A percentile compares a stretch with the other conserved stretches of the same genome.
phyloP scores from a whole-genome alignment of 129 eudicot genomes.

The Logfia minima region DNA sequence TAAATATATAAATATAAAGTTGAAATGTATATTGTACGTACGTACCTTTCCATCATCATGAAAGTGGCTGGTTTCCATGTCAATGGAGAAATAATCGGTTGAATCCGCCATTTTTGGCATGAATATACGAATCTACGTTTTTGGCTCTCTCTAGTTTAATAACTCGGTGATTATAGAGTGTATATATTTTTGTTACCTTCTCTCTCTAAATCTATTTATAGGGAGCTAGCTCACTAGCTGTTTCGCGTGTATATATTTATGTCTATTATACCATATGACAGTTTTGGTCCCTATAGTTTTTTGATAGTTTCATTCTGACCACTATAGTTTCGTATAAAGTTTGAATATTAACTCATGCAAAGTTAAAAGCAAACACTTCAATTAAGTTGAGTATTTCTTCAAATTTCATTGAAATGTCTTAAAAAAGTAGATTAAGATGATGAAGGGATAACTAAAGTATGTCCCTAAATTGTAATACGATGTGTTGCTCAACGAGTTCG shows the following conservation, averaged over 20 bases:
- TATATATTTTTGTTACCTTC: constrained; percentile 1
- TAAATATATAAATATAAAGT: neutral
- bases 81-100: constrained; percentile 76
- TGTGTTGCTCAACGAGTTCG: no score
- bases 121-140: constrained; percentile 46
- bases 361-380: neutral
- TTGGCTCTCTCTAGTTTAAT: constrained; percentile 30
- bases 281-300: constrained; percentile 19
- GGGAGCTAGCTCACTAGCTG: constrained; percentile 20
- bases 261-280: constrained; percentile 10
- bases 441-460: no score
- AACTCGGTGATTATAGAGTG: constrained; percentile 20
- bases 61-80: constrained; percentile 58
- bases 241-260: neutral
- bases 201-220: constrained; percentile 32
- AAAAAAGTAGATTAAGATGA: no score
- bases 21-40: constrained; percentile 2
- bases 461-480: no score
- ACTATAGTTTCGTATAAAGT: neutral
- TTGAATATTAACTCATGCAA: neutral
- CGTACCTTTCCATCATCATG: constrained; percentile 57
- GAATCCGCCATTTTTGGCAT: constrained; percentile 76
- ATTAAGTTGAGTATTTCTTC: neutral
- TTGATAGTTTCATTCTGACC: neutral
- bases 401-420: neutral